phyloP scores from a whole-genome alignment of 176 grass and related monocot genomes.

The Musa troglodytarum region DNA sequence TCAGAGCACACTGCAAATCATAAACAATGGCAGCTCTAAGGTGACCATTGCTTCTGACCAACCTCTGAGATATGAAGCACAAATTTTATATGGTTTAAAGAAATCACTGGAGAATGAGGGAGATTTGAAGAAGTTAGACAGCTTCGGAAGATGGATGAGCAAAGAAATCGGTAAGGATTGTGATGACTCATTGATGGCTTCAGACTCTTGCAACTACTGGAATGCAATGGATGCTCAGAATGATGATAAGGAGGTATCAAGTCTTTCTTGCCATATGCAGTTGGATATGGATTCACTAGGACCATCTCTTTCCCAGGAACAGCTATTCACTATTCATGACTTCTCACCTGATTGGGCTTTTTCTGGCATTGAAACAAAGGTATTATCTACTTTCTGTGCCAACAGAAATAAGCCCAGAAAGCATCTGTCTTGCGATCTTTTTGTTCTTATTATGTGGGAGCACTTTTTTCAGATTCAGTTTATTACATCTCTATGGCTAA shows the following conservation, averaged over 20 bases:
- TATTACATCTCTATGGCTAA: neutral
- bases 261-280: slow-evolving; percentile 46
- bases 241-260: slow-evolving; percentile 42
- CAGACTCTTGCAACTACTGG: slow-evolving; percentile 59
- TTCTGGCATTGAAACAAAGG: slow-evolving; percentile 50
- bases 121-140: slow-evolving; percentile 74
- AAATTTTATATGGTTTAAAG: slow-evolving; percentile 12
- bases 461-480: neutral
- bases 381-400: slow-evolving; percentile 14
- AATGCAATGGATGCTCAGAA: slow-evolving; percentile 45
- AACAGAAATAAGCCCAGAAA: neutral
- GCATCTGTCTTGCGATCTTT: neutral
- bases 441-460: neutral
- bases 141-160: slow-evolving; percentile 96
- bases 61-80: slow-evolving; percentile 2
- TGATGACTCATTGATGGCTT: slow-evolving; percentile 57
- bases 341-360: slow-evolving; percentile 81
- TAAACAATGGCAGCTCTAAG: neutral
- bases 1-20: neutral
- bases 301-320: slow-evolving; percentile 63
- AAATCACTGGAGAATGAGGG: slow-evolving; percentile 9
- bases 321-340: slow-evolving; percentile 77
- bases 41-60: neutral
- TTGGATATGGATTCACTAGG: slow-evolving; percentile 60
- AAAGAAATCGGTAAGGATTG: slow-evolving; percentile 55